Evolutionary conservation across 2,329 filamentous ascomycete species (phyloP).

Genomic region (Colletotrichum aenigma): DNA sequence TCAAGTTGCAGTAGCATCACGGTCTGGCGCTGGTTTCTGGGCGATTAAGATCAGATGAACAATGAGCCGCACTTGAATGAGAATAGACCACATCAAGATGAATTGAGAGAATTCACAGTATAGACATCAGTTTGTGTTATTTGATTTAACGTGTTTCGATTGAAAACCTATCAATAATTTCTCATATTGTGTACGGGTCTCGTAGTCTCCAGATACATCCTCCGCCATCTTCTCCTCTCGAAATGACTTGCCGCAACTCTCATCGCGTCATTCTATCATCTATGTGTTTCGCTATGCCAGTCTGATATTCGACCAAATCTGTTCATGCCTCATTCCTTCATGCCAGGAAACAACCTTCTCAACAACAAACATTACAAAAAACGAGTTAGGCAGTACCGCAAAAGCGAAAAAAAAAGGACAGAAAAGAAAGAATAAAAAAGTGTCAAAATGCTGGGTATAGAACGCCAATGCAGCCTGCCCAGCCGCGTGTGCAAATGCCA

Average conservation of each 20-base stretch:
- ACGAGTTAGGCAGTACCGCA: neutral
- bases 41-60: neutral
- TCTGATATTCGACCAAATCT: slow-evolving; percentile 5
- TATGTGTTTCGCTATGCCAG: slow-evolving; percentile 8
- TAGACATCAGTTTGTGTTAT: neutral
- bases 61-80: neutral
- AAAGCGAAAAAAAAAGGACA: neutral
- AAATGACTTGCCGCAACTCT: neutral
- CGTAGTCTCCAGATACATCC: neutral
- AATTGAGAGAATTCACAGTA: neutral
- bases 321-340: neutral
- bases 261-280: slow-evolving; percentile 11
- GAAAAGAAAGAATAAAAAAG: neutral
- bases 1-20: neutral
- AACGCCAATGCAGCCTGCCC: slow-evolving; percentile 14
- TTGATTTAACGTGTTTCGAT: neutral
- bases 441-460: slow-evolving; percentile 20
- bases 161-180: neutral
- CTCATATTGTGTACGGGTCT: neutral
- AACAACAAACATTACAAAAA: slow-evolving; percentile 6
- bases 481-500: slow-evolving; percentile 18
- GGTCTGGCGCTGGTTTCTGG: no score
- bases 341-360: neutral
- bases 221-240: neutral
- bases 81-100: neutral